These are phyloP conservation scores for Simplicillium aogashimaense DNA, from an alignment of 2,329 filamentous ascomycete species.

Conservation along the genomic window DNA sequence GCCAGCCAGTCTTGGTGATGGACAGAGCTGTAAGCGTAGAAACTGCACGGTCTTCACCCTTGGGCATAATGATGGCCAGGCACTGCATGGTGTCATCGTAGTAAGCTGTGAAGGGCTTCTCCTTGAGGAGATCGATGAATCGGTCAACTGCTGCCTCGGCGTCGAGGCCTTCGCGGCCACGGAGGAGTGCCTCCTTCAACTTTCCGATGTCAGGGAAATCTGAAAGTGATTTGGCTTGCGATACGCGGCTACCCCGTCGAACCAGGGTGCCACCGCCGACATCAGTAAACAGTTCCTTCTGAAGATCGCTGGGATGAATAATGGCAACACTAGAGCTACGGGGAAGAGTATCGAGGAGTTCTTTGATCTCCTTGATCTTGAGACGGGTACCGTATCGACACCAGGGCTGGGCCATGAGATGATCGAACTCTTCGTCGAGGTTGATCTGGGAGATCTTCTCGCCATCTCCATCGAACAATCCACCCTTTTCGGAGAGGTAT, in stretches of 20 bases:
- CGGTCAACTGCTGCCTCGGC: constrained; percentile 75
- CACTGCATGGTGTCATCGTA: constrained; percentile 93
- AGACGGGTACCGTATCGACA: constrained; percentile 88
- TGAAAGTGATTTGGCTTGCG: constrained; percentile 58
- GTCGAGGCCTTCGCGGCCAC: constrained; percentile 74
- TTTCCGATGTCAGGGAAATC: constrained; percentile 68
- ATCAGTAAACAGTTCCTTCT: constrained; percentile 97
- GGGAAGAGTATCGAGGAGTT: constrained; percentile 78
- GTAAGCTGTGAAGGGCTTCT: constrained; percentile 80
- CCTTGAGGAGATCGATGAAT: constrained; percentile 70
- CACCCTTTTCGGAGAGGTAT: constrained; percentile 97
- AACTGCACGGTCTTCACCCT: constrained; percentile 53
- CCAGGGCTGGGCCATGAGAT: constrained; percentile 89
- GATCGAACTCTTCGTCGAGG: constrained; percentile 89
- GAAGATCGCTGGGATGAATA: constrained; percentile 89
- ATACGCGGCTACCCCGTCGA: constrained; percentile 81
- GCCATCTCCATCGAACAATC: constrained; percentile 83
- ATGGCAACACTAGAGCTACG: constrained; percentile 93
- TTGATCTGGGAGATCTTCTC: constrained; percentile 97
- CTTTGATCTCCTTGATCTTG: constrained; percentile 98
- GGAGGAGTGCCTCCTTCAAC: constrained; percentile 72
- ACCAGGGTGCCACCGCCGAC: constrained; percentile 91
- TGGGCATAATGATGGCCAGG: constrained; percentile 77
- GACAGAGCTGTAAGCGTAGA: constrained; percentile 84
- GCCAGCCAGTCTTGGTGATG: constrained; percentile 89